Percentiles rank a stretch among this genome's conserved stretches.
Evolutionary conservation across 768 basidiomycete genomes (phyloP).

Genomic region (Auriscalpium orientale): DNA sequence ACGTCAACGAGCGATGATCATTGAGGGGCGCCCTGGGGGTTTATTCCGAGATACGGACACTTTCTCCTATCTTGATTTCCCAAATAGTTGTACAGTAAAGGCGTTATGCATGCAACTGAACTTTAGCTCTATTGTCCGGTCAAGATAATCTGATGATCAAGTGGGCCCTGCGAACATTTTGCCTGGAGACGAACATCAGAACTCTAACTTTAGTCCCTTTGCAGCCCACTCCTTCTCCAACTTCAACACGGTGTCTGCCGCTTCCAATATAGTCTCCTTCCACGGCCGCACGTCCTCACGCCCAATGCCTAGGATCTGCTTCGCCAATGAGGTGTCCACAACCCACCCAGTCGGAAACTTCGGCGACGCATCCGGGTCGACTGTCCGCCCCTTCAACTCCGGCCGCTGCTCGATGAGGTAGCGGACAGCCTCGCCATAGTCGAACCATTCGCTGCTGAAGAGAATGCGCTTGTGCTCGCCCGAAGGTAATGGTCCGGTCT

Average conservation of each 20-base stretch:
- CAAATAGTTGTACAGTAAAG: not conserved
- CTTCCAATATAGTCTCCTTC: not conserved
- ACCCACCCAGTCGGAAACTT: not conserved
- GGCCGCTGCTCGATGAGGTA: not conserved
- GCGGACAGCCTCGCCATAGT: not conserved
- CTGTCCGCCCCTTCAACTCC: not conserved
- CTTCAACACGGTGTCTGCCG: not conserved
- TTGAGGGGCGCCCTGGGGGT: not conserved
- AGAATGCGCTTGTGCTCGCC: not conserved
- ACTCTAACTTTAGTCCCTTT: not conserved
- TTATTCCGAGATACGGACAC: not conserved
- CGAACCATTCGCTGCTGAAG: not conserved
- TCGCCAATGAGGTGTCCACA: not conserved
- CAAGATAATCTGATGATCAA: too few relatives aligned
- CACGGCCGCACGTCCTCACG: not conserved
- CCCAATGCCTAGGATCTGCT: not conserved
- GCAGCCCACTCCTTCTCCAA: not conserved
- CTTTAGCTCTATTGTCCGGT: too few relatives aligned
- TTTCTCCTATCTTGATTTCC: not conserved
- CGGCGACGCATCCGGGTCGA: not conserved
- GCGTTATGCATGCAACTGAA: too few relatives aligned
- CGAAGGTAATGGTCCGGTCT: not conserved
- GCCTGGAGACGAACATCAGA: not conserved
- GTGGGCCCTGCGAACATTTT: too few relatives aligned
- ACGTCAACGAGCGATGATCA: conserved; percentile 34